Conservation (phyloP, 2,329 filamentous ascomycete genomes). For the Dactylellina sp. region DNA sequence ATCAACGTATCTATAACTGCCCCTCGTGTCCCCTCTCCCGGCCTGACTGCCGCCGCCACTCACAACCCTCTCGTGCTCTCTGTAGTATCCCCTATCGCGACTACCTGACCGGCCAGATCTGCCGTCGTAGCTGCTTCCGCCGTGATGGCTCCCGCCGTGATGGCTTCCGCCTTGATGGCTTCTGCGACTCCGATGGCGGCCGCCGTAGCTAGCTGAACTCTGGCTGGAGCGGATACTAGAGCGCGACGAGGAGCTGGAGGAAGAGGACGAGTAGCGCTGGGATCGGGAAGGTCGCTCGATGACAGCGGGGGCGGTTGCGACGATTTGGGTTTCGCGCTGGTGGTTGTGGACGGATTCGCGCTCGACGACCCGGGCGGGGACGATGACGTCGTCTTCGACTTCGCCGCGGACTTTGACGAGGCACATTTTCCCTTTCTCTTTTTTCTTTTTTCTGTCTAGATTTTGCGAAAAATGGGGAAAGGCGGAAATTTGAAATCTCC, state of each 20-base stretch:
- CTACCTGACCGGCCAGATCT: constrained; percentile 45
- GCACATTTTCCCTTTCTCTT: constrained; percentile 57
- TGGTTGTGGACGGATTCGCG: constrained; percentile 39
- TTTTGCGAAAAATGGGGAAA: not conserved
- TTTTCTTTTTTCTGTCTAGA: constrained; percentile 11
- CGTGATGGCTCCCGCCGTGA: constrained; percentile 16
- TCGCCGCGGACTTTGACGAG: constrained; percentile 61
- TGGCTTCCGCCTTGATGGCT: constrained; percentile 21
- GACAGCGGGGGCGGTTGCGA: constrained; percentile 52
- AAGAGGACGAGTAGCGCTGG: constrained; percentile 23
- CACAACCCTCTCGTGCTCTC: constrained; percentile 58
- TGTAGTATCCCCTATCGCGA: constrained; percentile 58
- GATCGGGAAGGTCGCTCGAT: constrained; percentile 53
- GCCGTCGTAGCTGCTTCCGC: constrained; percentile 54
- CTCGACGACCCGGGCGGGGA: constrained; percentile 58
- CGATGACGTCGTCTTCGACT: constrained; percentile 58
- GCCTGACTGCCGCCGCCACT: constrained; percentile 55
- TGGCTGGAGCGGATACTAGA: constrained; percentile 43
- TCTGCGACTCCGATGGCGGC: constrained; percentile 11
- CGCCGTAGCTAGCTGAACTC: constrained; percentile 39
- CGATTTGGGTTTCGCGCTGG: constrained; percentile 51
- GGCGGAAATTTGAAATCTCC: too few relatives aligned
- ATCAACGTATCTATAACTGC: constrained; percentile 59
- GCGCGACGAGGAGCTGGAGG: constrained; percentile 23
- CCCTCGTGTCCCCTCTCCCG: constrained; percentile 48